A percentile compares a stretch with the other conserved stretches of the same genome.
Evolutionary conservation across 2,329 filamentous ascomycete genomes (phyloP).

Genomic region (Paraphoma sp.): DNA sequence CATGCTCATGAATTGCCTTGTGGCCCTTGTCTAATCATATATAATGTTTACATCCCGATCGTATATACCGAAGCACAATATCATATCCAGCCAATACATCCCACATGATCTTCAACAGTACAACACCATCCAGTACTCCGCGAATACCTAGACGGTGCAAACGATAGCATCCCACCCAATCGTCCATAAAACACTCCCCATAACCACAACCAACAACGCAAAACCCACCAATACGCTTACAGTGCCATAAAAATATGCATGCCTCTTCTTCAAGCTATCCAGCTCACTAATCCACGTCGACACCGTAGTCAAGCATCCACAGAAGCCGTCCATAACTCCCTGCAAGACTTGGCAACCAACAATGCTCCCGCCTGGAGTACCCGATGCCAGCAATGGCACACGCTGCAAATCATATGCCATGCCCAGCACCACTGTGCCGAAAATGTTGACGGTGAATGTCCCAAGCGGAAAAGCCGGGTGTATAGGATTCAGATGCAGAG

Average conservation of each 20-base stretch:
- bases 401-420: slow-evolving; percentile 83
- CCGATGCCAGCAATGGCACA: slow-evolving; percentile 55
- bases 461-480: slow-evolving; percentile 77
- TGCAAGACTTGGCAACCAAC: slow-evolving; percentile 55
- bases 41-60: too few species aligned
- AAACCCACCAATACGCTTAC: slow-evolving; percentile 67
- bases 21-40: too few species aligned
- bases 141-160: slow-evolving; percentile 35
- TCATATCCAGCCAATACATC: too few species aligned
- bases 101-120: too few species aligned
- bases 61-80: too few species aligned
- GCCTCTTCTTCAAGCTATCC: slow-evolving; percentile 47
- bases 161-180: slow-evolving; percentile 48
- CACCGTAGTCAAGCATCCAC: slow-evolving; percentile 56
- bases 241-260: slow-evolving; percentile 73
- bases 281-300: slow-evolving; percentile 58
- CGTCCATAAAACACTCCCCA: slow-evolving; percentile 79
- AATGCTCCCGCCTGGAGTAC: slow-evolving; percentile 47
- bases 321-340: slow-evolving; percentile 57
- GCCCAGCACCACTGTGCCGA: slow-evolving; percentile 76
- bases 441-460: slow-evolving; percentile 82
- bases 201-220: slow-evolving; percentile 69
- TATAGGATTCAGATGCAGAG: slow-evolving; percentile 72
- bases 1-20: too few species aligned
- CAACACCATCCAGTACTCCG: neutral